Percentiles rank a stretch among this genome's conserved stretches.
These are phyloP conservation scores for Pichia sp. DNA, from an alignment of 1,139 yeast genomes.

Conservation along the genomic window DNA sequence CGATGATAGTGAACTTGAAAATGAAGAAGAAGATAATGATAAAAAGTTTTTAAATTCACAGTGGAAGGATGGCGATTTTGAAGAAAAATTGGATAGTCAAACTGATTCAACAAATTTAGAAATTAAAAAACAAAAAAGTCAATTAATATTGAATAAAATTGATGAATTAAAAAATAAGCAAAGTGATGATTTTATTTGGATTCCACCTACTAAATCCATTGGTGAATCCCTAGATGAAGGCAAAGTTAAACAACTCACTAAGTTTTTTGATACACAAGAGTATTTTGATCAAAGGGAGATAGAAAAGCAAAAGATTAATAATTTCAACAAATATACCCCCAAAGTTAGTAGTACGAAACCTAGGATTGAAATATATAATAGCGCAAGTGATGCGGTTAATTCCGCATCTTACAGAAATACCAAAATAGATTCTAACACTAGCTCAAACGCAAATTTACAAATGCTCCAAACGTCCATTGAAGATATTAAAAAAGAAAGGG, in stretches of 20 bases:
- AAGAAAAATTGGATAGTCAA: neutral
- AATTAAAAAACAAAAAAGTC: conserved; percentile 18
- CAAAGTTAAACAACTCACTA: conserved; percentile 59
- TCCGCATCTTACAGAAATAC: conserved; percentile 21
- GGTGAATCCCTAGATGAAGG: conserved; percentile 25
- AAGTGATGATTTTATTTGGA: conserved; percentile 12
- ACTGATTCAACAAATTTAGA: conserved; percentile 1
- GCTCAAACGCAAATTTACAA: neutral
- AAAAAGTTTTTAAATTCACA: neutral
- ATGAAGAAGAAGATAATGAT: conserved; percentile 11
- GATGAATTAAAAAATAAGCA: conserved; percentile 19
- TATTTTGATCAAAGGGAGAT: conserved; percentile 79
- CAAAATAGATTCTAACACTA: neutral
- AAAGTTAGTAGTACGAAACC: conserved; percentile 79
- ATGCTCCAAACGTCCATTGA: neutral
- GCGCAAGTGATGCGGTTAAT: conserved; percentile 75
- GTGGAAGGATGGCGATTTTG: neutral
- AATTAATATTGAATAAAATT: conserved; percentile 23
- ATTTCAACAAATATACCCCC: conserved; percentile 62
- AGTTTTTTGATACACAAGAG: conserved; percentile 71
- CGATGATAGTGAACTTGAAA: conserved; percentile 10
- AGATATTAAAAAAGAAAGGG: neutral
- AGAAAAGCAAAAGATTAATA: conserved; percentile 56
- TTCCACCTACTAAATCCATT: conserved; percentile 2
- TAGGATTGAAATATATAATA: conserved; percentile 84